Conservation (phyloP, 108 stramenopile genomes). For the Asterionellopsis glacialis region DNA sequence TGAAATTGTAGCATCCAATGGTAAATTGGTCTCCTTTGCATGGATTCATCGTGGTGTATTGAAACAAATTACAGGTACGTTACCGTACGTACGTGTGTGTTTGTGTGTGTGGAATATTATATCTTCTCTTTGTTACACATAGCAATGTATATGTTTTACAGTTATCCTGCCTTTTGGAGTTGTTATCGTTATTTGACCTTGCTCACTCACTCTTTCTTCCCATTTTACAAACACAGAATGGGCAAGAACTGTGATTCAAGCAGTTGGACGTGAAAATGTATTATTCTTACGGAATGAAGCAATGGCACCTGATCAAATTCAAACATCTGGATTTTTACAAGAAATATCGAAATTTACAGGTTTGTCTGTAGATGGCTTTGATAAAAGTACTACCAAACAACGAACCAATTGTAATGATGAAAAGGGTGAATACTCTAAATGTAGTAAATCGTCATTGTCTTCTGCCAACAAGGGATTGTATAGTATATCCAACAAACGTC, state of each 20-base stretch:
- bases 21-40: slow-evolving; percentile 3
- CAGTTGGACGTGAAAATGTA: slow-evolving; percentile 13
- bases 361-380: slow-evolving; percentile 9
- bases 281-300: slow-evolving; percentile 19
- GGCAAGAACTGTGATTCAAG: not conserved
- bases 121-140: too few relatives aligned
- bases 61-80: too few relatives aligned
- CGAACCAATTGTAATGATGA: slow-evolving; percentile 17
- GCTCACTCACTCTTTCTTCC: too few relatives aligned
- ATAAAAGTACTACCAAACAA: not conserved
- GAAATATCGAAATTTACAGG: slow-evolving; percentile 9
- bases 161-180: too few relatives aligned
- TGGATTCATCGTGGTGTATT: too few relatives aligned
- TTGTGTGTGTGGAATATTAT: too few relatives aligned
- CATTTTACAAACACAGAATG: too few relatives aligned
- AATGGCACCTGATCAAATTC: slow-evolving; percentile 9
- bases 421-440: slow-evolving; percentile 11
- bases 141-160: too few relatives aligned
- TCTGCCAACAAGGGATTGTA: slow-evolving; percentile 8
- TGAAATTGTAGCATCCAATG: slow-evolving; percentile 11
- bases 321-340: slow-evolving; percentile 11
- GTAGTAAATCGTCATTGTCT: not conserved
- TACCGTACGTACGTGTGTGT: too few relatives aligned
- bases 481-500: slow-evolving; percentile 7
- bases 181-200: too few relatives aligned